Conservation (phyloP, 805 yeast species). For the Alloascoidea hylecoeti region DNA sequence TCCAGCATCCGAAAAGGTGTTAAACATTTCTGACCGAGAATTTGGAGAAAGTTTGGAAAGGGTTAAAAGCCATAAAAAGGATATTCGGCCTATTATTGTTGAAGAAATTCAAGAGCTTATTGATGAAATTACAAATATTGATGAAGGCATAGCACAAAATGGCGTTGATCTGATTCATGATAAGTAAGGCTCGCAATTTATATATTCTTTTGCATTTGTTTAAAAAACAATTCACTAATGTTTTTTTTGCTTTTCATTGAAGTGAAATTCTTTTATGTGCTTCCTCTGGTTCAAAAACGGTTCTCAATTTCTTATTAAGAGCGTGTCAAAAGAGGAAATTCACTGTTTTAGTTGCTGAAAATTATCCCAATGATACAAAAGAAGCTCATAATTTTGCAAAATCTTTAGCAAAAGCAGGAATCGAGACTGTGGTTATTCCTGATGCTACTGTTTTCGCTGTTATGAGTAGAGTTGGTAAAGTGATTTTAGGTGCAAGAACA, state of each 20-base stretch:
- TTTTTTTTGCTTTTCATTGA: not conserved
- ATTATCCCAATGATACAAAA: conserved; percentile 77
- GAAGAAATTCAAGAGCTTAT: conserved; percentile 87
- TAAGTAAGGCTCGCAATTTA: conserved; percentile 46
- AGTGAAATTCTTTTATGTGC: conserved; percentile 54
- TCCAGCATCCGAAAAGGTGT: conserved; percentile 10
- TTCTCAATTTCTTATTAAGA: conserved; percentile 69
- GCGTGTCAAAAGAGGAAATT: conserved; percentile 86
- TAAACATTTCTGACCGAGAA: not conserved
- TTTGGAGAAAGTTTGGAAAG: conserved; percentile 13
- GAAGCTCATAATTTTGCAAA: conserved; percentile 71
- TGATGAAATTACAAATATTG: conserved; percentile 81
- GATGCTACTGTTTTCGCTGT: conserved; percentile 89
- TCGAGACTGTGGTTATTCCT: conserved; percentile 83
- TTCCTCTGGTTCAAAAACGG: conserved; percentile 89
- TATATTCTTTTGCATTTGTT: not conserved
- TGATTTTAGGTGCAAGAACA: conserved; percentile 79
- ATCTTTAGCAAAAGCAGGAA: conserved; percentile 68
- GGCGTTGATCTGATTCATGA: conserved; percentile 92
- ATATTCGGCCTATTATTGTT: conserved; percentile 71
- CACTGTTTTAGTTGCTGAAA: conserved; percentile 84
- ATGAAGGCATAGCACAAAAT: conserved; percentile 84
- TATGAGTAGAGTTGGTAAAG: conserved; percentile 96
- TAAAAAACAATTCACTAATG: not conserved
- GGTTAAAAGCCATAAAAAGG: conserved; percentile 27